These are phyloP conservation scores for Phyllosticta paracitricarpa DNA, from an alignment of 2,329 filamentous ascomycete species.

Conservation along the genomic window DNA sequence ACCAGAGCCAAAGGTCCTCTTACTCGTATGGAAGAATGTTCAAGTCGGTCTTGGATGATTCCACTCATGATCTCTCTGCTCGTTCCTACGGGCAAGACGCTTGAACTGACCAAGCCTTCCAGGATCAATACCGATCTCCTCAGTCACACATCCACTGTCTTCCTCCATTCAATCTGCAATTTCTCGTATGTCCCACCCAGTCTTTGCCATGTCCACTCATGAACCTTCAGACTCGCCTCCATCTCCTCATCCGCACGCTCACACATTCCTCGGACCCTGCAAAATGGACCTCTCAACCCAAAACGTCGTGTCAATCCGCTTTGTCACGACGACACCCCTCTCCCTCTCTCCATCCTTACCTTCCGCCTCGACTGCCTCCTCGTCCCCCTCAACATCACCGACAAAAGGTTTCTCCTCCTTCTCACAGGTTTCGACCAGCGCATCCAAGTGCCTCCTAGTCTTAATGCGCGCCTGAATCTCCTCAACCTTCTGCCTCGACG, in stretches of 20 bases:
- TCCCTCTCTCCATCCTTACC: neutral
- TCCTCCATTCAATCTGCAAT: too few species aligned
- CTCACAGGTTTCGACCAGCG: neutral
- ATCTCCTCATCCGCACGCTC: neutral
- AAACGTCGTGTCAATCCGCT: neutral
- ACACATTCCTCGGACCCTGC: slow-evolving; percentile 2
- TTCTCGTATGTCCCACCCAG: too few species aligned
- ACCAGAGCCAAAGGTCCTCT: too few species aligned
- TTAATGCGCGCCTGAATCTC: neutral
- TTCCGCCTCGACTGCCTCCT: neutral
- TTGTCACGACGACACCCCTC: neutral
- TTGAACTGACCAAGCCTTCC: too few species aligned
- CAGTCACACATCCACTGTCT: too few species aligned
- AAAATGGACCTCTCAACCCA: slow-evolving; percentile 4
- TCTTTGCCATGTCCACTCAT: too few species aligned
- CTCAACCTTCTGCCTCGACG: neutral
- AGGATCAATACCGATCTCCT: too few species aligned
- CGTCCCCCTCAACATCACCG: neutral
- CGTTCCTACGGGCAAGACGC: too few species aligned
- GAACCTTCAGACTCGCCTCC: too few species aligned
- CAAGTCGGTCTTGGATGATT: too few species aligned
- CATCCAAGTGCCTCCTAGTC: neutral
- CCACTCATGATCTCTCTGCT: too few species aligned
- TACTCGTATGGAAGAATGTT: too few species aligned
- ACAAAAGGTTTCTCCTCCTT: neutral